Percentiles rank a stretch among this genome's conserved stretches.
These are phyloP conservation scores for Rhodotorula sp. DNA, from an alignment of 1,284 basidiomycete genomes.

Conservation along the genomic window DNA sequence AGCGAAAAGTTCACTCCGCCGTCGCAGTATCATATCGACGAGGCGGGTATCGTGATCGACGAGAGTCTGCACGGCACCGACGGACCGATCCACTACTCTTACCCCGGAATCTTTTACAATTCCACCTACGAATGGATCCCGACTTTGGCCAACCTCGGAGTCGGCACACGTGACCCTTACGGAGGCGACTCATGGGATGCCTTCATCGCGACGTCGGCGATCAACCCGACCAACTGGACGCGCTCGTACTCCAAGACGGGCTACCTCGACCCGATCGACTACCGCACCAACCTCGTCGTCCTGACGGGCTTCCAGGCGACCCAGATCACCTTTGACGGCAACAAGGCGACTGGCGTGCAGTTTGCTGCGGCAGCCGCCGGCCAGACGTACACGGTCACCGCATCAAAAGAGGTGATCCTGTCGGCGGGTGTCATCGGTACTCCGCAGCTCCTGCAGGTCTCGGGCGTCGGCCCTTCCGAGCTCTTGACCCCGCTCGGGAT, in stretches of 20 bases:
- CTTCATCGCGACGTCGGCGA: slow-evolving; percentile 62
- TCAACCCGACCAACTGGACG: slow-evolving; percentile 60
- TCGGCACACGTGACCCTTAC: slow-evolving; percentile 38
- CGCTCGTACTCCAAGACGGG: slow-evolving; percentile 48
- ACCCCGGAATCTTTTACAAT: slow-evolving; percentile 39
- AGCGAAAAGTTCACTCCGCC: slow-evolving; percentile 55
- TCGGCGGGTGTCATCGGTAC: slow-evolving; percentile 56
- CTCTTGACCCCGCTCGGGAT: slow-evolving; percentile 60
- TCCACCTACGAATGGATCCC: slow-evolving; percentile 40
- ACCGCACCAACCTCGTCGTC: slow-evolving; percentile 63
- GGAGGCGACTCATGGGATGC: slow-evolving; percentile 57
- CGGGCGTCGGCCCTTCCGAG: slow-evolving; percentile 67
- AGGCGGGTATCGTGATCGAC: slow-evolving; percentile 51
- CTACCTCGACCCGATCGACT: slow-evolving; percentile 61
- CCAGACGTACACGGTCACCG: slow-evolving; percentile 54
- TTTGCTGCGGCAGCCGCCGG: slow-evolving; percentile 53
- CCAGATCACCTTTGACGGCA: slow-evolving; percentile 58
- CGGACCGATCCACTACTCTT: slow-evolving; percentile 53
- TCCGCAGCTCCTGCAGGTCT: slow-evolving; percentile 62
- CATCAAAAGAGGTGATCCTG: slow-evolving; percentile 63
- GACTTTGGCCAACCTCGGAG: slow-evolving; percentile 40
- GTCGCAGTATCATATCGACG: slow-evolving; percentile 40
- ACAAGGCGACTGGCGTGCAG: slow-evolving; percentile 58
- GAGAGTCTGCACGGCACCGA: slow-evolving; percentile 53
- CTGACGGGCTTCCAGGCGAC: slow-evolving; percentile 63